Evolutionary conservation across 169 alveolate species (phyloP).

Genomic region (Perkinsus olseni): DNA sequence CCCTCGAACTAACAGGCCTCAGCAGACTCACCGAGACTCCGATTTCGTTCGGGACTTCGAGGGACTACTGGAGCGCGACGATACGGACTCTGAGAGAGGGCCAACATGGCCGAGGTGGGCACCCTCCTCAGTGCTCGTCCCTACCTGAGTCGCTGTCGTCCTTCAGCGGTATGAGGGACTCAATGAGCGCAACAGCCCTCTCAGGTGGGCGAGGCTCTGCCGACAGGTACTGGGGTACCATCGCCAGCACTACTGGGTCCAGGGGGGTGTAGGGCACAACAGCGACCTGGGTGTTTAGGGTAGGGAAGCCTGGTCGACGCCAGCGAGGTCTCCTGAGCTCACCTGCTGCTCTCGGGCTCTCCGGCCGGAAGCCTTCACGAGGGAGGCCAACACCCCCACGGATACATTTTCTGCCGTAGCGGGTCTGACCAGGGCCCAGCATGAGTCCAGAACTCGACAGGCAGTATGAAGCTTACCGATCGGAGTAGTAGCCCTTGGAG

Average conservation of each 20-base stretch:
- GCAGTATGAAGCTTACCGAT: neutral
- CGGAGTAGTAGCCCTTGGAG: neutral
- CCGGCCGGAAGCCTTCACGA: neutral
- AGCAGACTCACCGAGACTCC: neutral
- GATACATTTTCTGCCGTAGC: neutral
- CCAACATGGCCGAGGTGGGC: too few species aligned
- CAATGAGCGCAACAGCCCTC: neutral
- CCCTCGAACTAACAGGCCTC: neutral
- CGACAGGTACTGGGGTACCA: neutral
- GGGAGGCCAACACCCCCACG: neutral
- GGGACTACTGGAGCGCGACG: neutral
- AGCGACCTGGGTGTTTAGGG: neutral
- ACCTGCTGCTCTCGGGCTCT: neutral
- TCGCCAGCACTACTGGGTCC: neutral
- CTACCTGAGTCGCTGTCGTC: neutral
- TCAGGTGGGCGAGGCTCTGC: neutral
- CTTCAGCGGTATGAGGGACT: neutral
- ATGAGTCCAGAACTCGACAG: neutral
- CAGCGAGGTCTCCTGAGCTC: neutral
- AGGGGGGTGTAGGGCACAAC: neutral
- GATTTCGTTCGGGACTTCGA: neutral
- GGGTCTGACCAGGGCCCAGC: neutral
- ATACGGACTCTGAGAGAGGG: neutral
- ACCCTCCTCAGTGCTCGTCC: neutral
- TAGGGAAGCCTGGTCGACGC: neutral